phyloP scores from a whole-genome alignment of 495 filamentous ascomycete genomes.

The Entonaema liquescens region DNA sequence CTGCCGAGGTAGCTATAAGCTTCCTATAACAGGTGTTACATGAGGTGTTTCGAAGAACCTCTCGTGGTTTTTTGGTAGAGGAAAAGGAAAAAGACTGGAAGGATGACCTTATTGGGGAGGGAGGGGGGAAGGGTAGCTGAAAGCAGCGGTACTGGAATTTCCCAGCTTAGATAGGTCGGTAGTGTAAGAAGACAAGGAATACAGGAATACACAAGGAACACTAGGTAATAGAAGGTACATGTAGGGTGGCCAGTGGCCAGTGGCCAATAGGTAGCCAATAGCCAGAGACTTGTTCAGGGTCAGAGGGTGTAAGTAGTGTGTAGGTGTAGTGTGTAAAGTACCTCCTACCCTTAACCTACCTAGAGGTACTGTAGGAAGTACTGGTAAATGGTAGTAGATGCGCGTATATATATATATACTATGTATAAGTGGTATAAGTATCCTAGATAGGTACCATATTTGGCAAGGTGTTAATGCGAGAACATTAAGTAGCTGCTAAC shows the following conservation, averaged over 20 bases:
- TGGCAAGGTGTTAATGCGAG: conserved; percentile 18
- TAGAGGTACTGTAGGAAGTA: background rate
- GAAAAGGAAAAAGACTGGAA: conserved; percentile 39
- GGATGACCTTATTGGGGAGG: conserved; percentile 50
- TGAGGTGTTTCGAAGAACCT: conserved; percentile 57
- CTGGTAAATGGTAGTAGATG: background rate
- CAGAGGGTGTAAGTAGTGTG: background rate
- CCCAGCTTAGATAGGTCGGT: conserved; percentile 35
- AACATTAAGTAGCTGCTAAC: conserved; percentile 24
- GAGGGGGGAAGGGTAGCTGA: conserved; percentile 43
- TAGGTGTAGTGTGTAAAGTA: no score
- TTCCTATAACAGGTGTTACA: conserved; percentile 53
- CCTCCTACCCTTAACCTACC: no score
- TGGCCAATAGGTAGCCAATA: no score
- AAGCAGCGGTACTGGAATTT: conserved; percentile 39
- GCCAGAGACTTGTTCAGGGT: no score
- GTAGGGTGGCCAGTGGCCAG: conserved; percentile 25
- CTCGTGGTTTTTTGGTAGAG: conserved; percentile 36
- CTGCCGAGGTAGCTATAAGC: conserved; percentile 45
- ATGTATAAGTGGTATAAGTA: conserved; percentile 13
- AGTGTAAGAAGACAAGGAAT: conserved; percentile 8
- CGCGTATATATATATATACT: background rate
- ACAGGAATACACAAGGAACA: background rate
- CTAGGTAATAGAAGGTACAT: conserved; percentile 7
- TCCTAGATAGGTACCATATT: background rate